Base-by-base conservation (phyloP, 176 grass and related monocot species). In the Musa troglodytarum region DNA sequence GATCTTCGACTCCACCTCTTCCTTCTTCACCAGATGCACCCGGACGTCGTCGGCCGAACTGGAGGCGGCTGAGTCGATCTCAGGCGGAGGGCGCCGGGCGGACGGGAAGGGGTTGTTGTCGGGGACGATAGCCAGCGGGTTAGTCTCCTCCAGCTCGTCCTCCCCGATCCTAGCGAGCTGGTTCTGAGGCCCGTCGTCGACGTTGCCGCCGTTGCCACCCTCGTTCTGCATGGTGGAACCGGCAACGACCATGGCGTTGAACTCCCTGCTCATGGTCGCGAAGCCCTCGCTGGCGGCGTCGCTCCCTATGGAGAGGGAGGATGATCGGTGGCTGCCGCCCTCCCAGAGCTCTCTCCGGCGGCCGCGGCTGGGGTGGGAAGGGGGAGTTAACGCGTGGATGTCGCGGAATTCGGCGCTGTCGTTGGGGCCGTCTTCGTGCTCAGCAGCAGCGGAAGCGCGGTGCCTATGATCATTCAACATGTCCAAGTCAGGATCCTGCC, bases 1-100 rank as follows among this genome's bases (percentile, higher is more conserved):
- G 58, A 99, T 89, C 86, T 99, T 99, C 65, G 90, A 85, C 84
- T 99, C 88, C 29, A 90, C 85, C 88, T 99, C 90, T 78, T 99
- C 95, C 88, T 86, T 93, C 85, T 83, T 97, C 77, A 97, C 94
- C 86, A 78, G 83, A 54, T 77, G 56, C 0, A 89, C 86, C 74
- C 89, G 82, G 53, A 89, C 84, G 1, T 72, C 83, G 74, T 10
- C 70, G 54, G 0, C 68, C 20, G 63, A n/a, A 22, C 9, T 75
- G 76, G 57, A 29, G 80, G n/a, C 66, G 51, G 49, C 23, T 0
- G 82, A 78, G 20, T 20, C 80, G 3, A 8, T 17, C 43, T 0
- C 12, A 5, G 68, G 43, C 3, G 43, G 20, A 13, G 14, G 13
- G 19, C 17, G 68, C 1, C 43, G 23, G 11, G 68, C 49, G 1